A percentile compares a stretch with the other conserved stretches of the same genome.
These are phyloP conservation scores for Nannochloris sp. DNA, from an alignment of 139 green algal species.

Conservation along the genomic window DNA sequence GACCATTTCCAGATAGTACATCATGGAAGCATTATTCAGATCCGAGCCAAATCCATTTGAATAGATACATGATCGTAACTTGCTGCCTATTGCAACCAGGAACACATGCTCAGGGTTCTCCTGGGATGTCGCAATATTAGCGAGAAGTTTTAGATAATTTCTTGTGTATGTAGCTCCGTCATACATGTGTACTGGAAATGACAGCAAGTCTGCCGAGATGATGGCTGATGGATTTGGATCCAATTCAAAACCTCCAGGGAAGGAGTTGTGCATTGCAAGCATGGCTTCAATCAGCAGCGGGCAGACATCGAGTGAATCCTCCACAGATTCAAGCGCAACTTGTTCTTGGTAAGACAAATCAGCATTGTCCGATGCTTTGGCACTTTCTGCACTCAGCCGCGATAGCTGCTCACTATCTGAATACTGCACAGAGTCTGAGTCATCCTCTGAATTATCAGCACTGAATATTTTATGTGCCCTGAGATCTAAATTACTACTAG, in stretches of 20 bases:
- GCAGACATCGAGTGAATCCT: not conserved
- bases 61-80: not conserved
- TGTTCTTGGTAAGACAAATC: too few relatives aligned
- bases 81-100: conserved; percentile 4
- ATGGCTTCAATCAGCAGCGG: not conserved
- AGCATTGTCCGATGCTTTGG: too few relatives aligned
- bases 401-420: too few relatives aligned
- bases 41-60: too few relatives aligned
- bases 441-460: too few relatives aligned
- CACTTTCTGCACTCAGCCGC: too few relatives aligned
- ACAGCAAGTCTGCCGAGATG: conserved; percentile 19
- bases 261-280: not conserved
- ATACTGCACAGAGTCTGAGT: too few relatives aligned
- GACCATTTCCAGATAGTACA: too few relatives aligned
- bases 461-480: too few relatives aligned
- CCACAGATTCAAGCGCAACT: not conserved
- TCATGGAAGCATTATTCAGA: too few relatives aligned
- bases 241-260: not conserved
- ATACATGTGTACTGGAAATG: conserved; percentile 2
- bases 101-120: conserved; percentile 8
- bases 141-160: not conserved
- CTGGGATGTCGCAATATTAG: not conserved
- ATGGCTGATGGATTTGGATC: conserved; percentile 5
- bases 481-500: too few relatives aligned
- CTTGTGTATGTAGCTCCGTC: not conserved